phyloP scores from a whole-genome alignment of 179 eudicot genomes.

The Sideroxylon spinosum region DNA sequence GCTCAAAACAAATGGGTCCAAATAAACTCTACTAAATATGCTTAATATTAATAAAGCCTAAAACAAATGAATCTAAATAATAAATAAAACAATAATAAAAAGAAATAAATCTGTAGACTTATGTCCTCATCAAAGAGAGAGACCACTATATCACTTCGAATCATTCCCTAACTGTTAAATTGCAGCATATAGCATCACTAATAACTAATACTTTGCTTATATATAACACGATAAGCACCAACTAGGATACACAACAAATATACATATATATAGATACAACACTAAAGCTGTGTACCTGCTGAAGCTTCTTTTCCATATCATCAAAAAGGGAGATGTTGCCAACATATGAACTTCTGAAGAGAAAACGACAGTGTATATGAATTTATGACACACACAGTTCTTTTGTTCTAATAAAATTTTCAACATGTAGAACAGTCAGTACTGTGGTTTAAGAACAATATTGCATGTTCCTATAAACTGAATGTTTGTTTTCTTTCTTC shows the following conservation, averaged over 20 bases:
- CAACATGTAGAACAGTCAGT: not conserved
- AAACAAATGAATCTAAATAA: too few species aligned
- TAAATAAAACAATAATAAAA: too few species aligned
- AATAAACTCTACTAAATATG: too few species aligned
- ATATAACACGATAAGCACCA: not conserved
- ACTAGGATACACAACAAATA: slow-evolving; percentile 1
- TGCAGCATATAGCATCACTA: not conserved
- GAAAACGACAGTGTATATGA: not conserved
- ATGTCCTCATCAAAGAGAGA: too few species aligned
- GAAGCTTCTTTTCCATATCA: slow-evolving; percentile 79
- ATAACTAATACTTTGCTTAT: not conserved
- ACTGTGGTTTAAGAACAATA: not conserved
- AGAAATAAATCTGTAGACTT: too few species aligned
- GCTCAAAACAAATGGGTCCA: too few species aligned
- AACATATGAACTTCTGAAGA: slow-evolving; percentile 62
- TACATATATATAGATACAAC: not conserved
- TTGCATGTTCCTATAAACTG: not conserved
- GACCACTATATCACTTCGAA: too few species aligned
- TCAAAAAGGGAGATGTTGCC: slow-evolving; percentile 64
- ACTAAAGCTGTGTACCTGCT: slow-evolving; percentile 48
- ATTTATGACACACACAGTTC: not conserved
- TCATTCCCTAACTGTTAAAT: not conserved
- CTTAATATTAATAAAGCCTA: too few species aligned
- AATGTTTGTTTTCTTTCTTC: not conserved
- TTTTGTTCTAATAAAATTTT: not conserved